Conservation (phyloP, 495 filamentous ascomycete genomes). For the Astrocystis sublimbata region DNA sequence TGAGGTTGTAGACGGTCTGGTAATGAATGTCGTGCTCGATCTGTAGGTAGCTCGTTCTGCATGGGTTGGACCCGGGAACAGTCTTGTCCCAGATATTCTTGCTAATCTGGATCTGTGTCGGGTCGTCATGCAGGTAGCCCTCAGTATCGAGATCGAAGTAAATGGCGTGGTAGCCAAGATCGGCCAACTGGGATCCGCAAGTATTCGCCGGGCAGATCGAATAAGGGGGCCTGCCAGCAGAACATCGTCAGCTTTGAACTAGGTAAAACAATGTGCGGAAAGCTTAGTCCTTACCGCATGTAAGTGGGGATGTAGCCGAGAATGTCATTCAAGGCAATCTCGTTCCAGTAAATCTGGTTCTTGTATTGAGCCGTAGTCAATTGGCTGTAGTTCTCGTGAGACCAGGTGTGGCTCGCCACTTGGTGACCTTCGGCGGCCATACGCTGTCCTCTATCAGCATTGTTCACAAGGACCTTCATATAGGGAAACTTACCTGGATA, state of each 20-base stretch:
- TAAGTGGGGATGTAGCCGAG: conserved; percentile 82
- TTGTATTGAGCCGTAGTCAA: conserved; percentile 56
- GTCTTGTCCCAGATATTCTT: conserved; percentile 70
- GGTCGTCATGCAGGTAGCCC: conserved; percentile 67
- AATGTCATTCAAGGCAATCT: conserved; percentile 77
- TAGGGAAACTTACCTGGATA: conserved; percentile 47
- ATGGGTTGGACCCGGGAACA: conserved; percentile 49
- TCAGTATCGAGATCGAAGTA: conserved; percentile 81
- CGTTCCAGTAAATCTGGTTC: conserved; percentile 74
- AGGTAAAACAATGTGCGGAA: neutral
- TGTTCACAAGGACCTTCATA: conserved; percentile 5
- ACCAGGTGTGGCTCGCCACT: conserved; percentile 84
- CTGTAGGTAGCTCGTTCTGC: conserved; percentile 56
- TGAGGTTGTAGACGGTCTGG: conserved; percentile 75
- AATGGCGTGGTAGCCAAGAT: conserved; percentile 72
- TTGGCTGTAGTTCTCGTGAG: conserved; percentile 69
- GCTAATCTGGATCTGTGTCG: conserved; percentile 62
- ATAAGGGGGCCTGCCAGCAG: conserved; percentile 62
- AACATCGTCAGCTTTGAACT: conserved; percentile 17
- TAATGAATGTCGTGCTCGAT: conserved; percentile 82
- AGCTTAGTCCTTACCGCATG: conserved; percentile 54
- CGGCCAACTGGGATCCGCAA: conserved; percentile 61
- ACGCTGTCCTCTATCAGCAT: conserved; percentile 46
- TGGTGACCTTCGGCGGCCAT: conserved; percentile 75
- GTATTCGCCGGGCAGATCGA: conserved; percentile 61